These are phyloP conservation scores for Platanthera zijinensis DNA, from an alignment of 106 monocot species.

Conservation along the genomic window DNA sequence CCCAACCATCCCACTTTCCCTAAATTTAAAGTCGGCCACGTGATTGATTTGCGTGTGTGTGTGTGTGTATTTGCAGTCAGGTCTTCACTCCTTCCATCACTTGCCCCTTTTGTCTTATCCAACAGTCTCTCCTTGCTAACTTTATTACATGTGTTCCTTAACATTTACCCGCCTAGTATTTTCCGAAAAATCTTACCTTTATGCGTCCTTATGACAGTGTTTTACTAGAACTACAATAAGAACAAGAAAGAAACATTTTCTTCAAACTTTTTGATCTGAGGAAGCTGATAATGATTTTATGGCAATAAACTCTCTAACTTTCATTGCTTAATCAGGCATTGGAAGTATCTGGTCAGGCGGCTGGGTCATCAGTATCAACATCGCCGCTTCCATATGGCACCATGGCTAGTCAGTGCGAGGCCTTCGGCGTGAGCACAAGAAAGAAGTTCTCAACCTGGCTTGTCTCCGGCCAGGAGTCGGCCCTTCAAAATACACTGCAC, in stretches of 20 bases:
- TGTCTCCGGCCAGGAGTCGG: conserved; percentile 42
- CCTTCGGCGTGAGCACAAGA: conserved; percentile 68
- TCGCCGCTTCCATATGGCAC: conserved; percentile 87
- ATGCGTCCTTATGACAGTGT: too few relatives aligned
- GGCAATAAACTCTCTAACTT: background rate
- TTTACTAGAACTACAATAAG: too few relatives aligned
- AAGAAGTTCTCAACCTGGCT: conserved; percentile 93
- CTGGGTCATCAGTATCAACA: conserved; percentile 71
- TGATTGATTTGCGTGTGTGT: too few relatives aligned
- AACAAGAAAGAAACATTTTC: too few relatives aligned
- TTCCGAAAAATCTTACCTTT: too few relatives aligned
- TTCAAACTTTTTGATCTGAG: background rate
- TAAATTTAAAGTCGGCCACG: too few relatives aligned
- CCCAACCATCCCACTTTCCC: too few relatives aligned
- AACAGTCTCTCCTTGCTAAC: background rate
- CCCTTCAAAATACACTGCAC: conserved; percentile 16
- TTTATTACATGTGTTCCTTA: too few relatives aligned
- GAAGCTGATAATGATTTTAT: background rate
- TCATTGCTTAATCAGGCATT: conserved; percentile 46
- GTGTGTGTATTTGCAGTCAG: too few relatives aligned
- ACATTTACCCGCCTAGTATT: too few relatives aligned
- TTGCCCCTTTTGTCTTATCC: background rate
- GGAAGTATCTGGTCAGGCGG: conserved; percentile 88
- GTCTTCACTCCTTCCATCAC: background rate
- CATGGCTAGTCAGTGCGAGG: conserved; percentile 88